These are phyloP conservation scores for Aquilaria yunnanensis DNA, from an alignment of 345 rosid species.

Conservation along the genomic window DNA sequence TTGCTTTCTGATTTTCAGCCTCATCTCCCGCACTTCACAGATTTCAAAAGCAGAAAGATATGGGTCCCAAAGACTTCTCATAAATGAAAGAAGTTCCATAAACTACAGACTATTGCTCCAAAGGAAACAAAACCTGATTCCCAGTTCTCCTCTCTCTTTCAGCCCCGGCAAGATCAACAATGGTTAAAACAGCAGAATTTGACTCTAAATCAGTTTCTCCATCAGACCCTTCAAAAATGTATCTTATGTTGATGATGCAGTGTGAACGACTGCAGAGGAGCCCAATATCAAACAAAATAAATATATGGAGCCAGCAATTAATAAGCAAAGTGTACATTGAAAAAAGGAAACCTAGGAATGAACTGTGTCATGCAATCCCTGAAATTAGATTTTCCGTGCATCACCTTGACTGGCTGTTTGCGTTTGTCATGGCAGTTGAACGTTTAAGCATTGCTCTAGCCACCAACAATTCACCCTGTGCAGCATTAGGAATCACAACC, in stretches of 20 bases:
- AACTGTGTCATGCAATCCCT: not conserved
- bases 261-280: slow-evolving; percentile 78
- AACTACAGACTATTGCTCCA: not conserved
- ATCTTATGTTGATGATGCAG: slow-evolving; percentile 73
- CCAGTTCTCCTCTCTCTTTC: slow-evolving; percentile 93
- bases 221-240: slow-evolving; percentile 16
- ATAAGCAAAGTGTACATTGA: not conserved
- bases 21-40: too few species aligned
- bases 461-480: slow-evolving; percentile 61
- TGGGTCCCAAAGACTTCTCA: too few species aligned
- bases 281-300: not conserved
- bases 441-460: slow-evolving; percentile 75
- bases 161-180: slow-evolving; percentile 95
- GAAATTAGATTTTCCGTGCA: not conserved
- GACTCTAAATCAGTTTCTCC: slow-evolving; percentile 28
- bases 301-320: not conserved
- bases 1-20: too few species aligned
- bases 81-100: too few species aligned
- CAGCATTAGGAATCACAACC: slow-evolving; percentile 45
- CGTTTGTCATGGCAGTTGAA: slow-evolving; percentile 71
- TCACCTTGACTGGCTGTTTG: slow-evolving; percentile 85
- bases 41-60: too few species aligned
- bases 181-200: slow-evolving; percentile 46
- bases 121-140: slow-evolving; percentile 54
- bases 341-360: not conserved